These are phyloP conservation scores for Mortierella sp. DNA, from an alignment of 371 early-diverging fungal genomes.

Conservation along the genomic window DNA sequence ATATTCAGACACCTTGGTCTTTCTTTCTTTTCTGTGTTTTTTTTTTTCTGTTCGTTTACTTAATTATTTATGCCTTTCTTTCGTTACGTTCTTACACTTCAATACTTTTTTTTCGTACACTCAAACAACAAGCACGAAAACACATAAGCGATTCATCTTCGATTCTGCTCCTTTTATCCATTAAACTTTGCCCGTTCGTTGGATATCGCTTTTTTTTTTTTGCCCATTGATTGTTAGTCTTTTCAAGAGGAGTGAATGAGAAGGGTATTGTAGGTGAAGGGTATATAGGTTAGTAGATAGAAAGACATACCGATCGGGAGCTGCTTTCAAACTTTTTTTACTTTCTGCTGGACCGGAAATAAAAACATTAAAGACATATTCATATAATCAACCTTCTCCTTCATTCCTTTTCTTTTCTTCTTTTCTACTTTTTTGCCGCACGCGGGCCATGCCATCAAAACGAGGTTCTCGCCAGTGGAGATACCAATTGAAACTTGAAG, in stretches of 20 bases:
- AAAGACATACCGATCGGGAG: no score
- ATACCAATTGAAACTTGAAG: neutral
- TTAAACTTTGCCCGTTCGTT: neutral
- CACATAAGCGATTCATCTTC: neutral
- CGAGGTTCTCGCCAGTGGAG: no score
- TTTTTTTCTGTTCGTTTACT: neutral
- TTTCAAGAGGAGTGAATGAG: neutral
- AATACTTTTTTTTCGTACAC: neutral
- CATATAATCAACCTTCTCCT: neutral
- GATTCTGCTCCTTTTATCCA: neutral
- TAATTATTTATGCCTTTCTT: neutral
- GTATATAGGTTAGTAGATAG: no score
- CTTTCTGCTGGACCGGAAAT: slow-evolving; percentile 11
- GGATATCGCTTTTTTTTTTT: neutral
- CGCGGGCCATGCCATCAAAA: no score
- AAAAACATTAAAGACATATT: neutral
- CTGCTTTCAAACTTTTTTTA: neutral
- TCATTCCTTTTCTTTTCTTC: neutral
- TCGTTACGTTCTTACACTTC: neutral
- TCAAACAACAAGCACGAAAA: neutral
- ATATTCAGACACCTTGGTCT: neutral
- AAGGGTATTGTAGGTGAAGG: no score
- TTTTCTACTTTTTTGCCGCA: neutral
- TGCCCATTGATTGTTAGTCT: no score
- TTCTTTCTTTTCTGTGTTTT: neutral